Evolutionary conservation across 306 rosid genomes (phyloP).

Genomic region (Glycine soja): DNA sequence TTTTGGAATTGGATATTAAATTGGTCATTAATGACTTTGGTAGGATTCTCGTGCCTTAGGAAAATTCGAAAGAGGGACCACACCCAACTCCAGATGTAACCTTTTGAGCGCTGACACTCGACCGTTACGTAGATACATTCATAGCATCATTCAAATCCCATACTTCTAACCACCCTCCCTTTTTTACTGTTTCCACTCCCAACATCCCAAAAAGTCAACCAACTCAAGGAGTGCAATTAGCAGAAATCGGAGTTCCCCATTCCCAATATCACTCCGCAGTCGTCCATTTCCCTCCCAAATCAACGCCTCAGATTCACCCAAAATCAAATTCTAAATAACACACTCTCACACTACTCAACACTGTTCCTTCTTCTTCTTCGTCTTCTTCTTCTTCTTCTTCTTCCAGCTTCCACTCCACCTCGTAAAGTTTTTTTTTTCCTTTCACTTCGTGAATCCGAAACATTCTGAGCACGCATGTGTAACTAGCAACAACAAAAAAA

Average conservation of each 20-base stretch:
- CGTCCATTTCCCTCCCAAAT: conserved; percentile 48
- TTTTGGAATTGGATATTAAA: background rate
- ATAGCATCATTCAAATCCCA: conserved; percentile 46
- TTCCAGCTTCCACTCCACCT: background rate
- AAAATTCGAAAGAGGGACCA: conserved; percentile 44
- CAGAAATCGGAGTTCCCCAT: conserved; percentile 41
- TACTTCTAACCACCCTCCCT: conserved; percentile 14
- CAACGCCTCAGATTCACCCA: conserved; percentile 52
- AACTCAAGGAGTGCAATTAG: conserved; percentile 5
- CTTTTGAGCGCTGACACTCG: conserved; percentile 59
- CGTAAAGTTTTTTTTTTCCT: background rate
- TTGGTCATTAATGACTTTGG: conserved; percentile 12
- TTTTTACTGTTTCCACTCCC: conserved; percentile 47
- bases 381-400: no score
- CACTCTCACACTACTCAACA: background rate
- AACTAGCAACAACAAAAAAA: background rate
- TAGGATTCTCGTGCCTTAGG: conserved; percentile 33
- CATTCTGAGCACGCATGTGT: conserved; percentile 55
- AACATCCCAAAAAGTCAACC: background rate
- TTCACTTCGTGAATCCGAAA: background rate
- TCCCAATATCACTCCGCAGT: background rate
- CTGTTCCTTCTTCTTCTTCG: conserved; percentile 24
- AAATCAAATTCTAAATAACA: conserved; percentile 46
- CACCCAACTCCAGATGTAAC: conserved; percentile 39
- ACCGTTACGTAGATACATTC: conserved; percentile 59